Percentiles rank a stretch among this genome's conserved stretches.
Evolutionary conservation across 2,329 filamentous ascomycete genomes (phyloP).

Genomic region (Clonostachys solani): DNA sequence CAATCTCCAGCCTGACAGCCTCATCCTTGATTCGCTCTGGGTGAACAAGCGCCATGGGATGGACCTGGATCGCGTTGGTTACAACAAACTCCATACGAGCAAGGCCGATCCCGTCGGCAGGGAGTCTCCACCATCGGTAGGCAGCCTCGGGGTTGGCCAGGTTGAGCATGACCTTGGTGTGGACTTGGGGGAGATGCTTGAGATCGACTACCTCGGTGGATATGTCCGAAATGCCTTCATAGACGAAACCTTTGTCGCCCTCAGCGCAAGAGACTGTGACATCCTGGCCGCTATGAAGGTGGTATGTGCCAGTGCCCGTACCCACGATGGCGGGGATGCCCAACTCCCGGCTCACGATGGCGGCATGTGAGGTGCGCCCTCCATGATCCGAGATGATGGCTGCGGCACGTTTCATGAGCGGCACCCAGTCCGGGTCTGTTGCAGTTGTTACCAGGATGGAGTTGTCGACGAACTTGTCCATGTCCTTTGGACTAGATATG

Average conservation of each 20-base stretch:
- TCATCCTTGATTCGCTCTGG: conserved; percentile 21
- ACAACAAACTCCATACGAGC: conserved; percentile 33
- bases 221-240: conserved; percentile 25
- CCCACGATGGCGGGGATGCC: conserved; percentile 30
- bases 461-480: conserved; percentile 22
- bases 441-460: conserved; percentile 25
- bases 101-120: conserved; percentile 29
- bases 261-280: conserved; percentile 32
- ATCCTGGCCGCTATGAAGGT: conserved; percentile 27
- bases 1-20: conserved; percentile 15
- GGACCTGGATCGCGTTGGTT: conserved; percentile 26
- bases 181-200: conserved; percentile 10
- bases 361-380: conserved; percentile 29
- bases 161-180: conserved; percentile 29
- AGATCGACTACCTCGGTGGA: conserved; percentile 21
- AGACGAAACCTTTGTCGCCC: conserved; percentile 27
- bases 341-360: conserved; percentile 32
- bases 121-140: conserved; percentile 32
- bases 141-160: conserved; percentile 28
- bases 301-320: conserved; percentile 24
- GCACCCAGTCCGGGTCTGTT: conserved; percentile 31
- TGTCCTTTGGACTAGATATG: conserved; percentile 18
- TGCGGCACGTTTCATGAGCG: conserved; percentile 27
- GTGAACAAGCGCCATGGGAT: conserved; percentile 27
- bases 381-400: conserved; percentile 30